Base-by-base conservation (phyloP, 2,329 filamentous ascomycete species). In the Arthrocladium fulminans region DNA sequence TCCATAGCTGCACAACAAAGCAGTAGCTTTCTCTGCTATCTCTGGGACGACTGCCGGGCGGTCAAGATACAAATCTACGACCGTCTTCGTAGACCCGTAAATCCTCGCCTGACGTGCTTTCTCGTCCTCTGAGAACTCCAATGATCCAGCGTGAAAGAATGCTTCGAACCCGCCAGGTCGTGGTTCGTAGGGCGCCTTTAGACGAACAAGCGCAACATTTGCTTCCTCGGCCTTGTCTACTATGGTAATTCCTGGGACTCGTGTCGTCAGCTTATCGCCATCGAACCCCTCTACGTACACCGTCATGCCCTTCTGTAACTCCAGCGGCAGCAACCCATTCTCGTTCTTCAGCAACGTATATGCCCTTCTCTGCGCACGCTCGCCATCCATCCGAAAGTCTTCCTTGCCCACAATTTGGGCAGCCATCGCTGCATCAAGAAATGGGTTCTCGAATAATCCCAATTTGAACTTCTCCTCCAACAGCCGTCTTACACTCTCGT, bases 371-470 rank as follows among this genome's bases (percentile, higher is more conserved):
- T 54, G 52, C 1, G 49, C 46, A 23, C 23, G 23, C 5, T 51
- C 30, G 20, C 45, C 52, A 12, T 34, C 40, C 8, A 23, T 8
- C 2, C 38, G n/a, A 30, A 54, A 54, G 15, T 48, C 39, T 9
- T 34, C 20, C 19, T 46, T 44, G 19, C 51, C 51, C 1, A 54
- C 49, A 15, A 47, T 45, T 1, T 27, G 8, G 2, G 29, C 45
- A 2, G 49, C 52, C 1, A 15, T 24, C 3, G 48, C 49, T 22
- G 48, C 62, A 49, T 77, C 70, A 3, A 76, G 68, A 37, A 72
- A 76, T 0, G 71, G 73, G 41, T 71, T 67, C 10, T 76, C 73
- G 43, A 76, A 77, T 6, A 76, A 66, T 2, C 73, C 73, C 0
- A 76, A 65, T 3, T 66, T 45, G 54, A 76, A 76, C 57, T 76